phyloP scores from a whole-genome alignment of 805 yeast species.

The Wickerhamomyces bovis region DNA sequence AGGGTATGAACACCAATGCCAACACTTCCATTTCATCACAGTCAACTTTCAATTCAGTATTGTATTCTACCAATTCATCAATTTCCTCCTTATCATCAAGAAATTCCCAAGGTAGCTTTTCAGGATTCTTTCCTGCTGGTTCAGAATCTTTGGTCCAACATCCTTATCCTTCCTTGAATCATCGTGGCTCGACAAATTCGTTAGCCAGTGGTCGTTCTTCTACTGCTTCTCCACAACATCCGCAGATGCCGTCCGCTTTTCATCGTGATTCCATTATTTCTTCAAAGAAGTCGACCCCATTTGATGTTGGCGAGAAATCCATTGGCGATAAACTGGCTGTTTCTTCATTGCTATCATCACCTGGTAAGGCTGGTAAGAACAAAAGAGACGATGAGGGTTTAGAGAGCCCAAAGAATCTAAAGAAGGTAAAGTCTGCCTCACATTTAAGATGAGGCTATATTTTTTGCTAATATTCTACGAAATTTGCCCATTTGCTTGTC shows the following conservation, averaged over 20 bases:
- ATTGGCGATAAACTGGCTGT: constrained; percentile 10
- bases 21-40: constrained; percentile 14
- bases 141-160: background rate
- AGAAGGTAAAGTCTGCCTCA: constrained; percentile 1
- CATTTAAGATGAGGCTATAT: background rate
- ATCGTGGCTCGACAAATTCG: background rate
- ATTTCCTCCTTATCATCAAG: constrained; percentile 21
- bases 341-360: constrained; percentile 17
- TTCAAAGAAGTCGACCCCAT: background rate
- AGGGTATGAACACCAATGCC: background rate
- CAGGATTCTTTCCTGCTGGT: constrained; percentile 7
- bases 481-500: background rate
- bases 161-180: background rate
- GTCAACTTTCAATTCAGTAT: constrained; percentile 16
- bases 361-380: constrained; percentile 3
- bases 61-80: constrained; percentile 22
- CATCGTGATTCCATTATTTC: background rate
- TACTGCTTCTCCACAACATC: background rate
- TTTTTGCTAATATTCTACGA: background rate
- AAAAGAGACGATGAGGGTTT: constrained; percentile 3
- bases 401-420: background rate
- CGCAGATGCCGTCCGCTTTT: background rate
- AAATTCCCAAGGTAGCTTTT: constrained; percentile 18
- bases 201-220: background rate
- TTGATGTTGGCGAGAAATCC: background rate